phyloP scores from a whole-genome alignment of 805 yeast genomes.

The Ogataea paraovalis region DNA sequence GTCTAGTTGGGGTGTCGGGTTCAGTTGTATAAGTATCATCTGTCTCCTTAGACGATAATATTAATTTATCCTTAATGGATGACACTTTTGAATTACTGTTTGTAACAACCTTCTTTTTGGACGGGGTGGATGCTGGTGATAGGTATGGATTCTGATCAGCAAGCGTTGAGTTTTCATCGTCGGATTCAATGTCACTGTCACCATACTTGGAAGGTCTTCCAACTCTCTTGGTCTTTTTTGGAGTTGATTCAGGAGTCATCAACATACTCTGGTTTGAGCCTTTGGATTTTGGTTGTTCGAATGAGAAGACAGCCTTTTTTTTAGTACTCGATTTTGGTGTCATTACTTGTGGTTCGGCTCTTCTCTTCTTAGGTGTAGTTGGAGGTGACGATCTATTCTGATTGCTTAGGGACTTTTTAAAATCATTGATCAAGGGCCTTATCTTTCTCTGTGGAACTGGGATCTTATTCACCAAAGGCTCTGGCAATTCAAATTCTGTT shows the following conservation, averaged over 20 bases:
- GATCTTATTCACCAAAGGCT: slow-evolving; percentile 46
- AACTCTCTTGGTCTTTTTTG: slow-evolving; percentile 8
- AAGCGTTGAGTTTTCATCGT: not conserved
- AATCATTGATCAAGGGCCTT: slow-evolving; percentile 40
- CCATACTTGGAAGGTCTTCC: not conserved
- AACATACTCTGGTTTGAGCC: not conserved
- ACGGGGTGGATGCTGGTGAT: slow-evolving; percentile 22
- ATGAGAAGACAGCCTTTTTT: not conserved
- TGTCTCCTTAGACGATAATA: slow-evolving; percentile 15
- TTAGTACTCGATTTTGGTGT: slow-evolving; percentile 5
- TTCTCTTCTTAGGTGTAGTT: not conserved
- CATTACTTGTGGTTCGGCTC: slow-evolving; percentile 1
- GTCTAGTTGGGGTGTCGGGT: slow-evolving; percentile 3
- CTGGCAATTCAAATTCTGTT: slow-evolving; percentile 41
- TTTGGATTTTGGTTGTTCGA: not conserved
- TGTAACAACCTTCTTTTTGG: not conserved
- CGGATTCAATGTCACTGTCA: not conserved
- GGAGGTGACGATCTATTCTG: slow-evolving; percentile 8
- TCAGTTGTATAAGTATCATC: slow-evolving; percentile 1
- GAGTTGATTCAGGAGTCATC: slow-evolving; percentile 15
- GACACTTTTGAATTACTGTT: not conserved
- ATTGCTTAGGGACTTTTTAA: slow-evolving; percentile 36
- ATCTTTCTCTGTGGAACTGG: slow-evolving; percentile 52
- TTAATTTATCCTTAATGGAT: slow-evolving; percentile 15
- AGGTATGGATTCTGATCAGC: slow-evolving; percentile 3